These are phyloP conservation scores for Ceratobasidium sp. DNA, from an alignment of 1,284 basidiomycete species.

Conservation along the genomic window DNA sequence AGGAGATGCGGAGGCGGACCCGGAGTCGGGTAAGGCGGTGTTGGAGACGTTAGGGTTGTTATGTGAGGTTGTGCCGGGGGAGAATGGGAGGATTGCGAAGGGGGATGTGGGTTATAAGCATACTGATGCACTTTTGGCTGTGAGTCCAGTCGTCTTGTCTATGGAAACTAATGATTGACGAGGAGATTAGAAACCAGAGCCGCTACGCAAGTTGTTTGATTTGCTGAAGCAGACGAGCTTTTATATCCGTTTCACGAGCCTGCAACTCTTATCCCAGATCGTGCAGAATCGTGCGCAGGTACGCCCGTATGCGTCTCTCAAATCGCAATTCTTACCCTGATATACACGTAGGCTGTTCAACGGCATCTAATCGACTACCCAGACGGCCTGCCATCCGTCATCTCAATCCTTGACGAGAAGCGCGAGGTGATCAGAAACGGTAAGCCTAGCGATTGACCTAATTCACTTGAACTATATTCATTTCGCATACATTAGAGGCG, in stretches of 20 bases:
- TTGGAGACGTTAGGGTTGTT: conserved; percentile 85
- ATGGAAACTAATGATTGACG: no score
- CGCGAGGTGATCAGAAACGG: conserved; percentile 87
- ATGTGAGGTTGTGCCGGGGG: conserved; percentile 66
- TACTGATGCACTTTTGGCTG: conserved; percentile 73
- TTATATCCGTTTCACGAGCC: conserved; percentile 86
- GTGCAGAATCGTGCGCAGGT: conserved; percentile 78
- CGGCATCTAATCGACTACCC: conserved; percentile 87
- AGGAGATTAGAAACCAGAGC: conserved; percentile 63
- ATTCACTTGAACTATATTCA: conserved; percentile 52
- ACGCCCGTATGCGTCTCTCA: not conserved
- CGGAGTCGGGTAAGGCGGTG: conserved; percentile 89
- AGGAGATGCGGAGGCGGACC: conserved; percentile 87
- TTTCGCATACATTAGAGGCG: conserved; percentile 65
- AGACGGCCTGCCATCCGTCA: conserved; percentile 72
- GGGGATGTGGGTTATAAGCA: conserved; percentile 78
- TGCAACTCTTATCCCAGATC: conserved; percentile 85
- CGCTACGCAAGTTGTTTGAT: conserved; percentile 79
- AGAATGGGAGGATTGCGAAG: conserved; percentile 42
- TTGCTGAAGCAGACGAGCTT: conserved; percentile 82
- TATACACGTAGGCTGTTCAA: conserved; percentile 68
- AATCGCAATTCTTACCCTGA: not conserved
- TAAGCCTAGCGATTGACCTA: conserved; percentile 58
- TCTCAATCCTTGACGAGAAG: conserved; percentile 80
- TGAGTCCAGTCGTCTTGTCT: conserved; percentile 31